phyloP scores from a whole-genome alignment of 192 early-diverging fungal genomes.

The Backusella macrospora region DNA sequence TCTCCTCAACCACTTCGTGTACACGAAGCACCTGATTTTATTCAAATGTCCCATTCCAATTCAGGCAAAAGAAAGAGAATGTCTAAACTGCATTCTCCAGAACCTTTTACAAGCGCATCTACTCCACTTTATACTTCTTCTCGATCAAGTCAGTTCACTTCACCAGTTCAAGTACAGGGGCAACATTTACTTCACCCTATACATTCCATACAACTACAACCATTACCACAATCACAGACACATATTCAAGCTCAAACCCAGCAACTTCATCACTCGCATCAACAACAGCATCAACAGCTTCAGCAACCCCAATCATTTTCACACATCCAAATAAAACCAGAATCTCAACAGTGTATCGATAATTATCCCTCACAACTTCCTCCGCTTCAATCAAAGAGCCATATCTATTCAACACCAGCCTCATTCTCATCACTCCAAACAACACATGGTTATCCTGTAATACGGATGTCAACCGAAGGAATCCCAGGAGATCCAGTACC shows the following conservation, averaged over 20 bases:
- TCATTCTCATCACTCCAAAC: constrained; percentile 12
- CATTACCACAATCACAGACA: background rate
- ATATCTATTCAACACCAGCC: background rate
- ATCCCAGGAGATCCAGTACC: background rate
- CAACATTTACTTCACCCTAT: background rate
- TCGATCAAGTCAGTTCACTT: constrained; percentile 7
- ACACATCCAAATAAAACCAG: background rate
- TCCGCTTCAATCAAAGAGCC: constrained; percentile 24
- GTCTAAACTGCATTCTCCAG: background rate
- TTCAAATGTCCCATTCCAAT: constrained; percentile 17
- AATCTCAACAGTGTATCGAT: constrained; percentile 6
- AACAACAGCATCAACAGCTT: background rate
- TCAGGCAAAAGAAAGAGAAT: constrained; percentile 28
- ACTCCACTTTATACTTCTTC: constrained; percentile 22
- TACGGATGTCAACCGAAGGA: background rate
- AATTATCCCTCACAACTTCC: constrained; percentile 31
- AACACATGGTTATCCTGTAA: constrained; percentile 13
- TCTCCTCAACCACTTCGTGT: background rate
- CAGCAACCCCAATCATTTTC: background rate
- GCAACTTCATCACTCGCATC: background rate
- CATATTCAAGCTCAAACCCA: background rate
- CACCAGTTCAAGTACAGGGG: background rate
- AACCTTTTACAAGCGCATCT: constrained; percentile 21
- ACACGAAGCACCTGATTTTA: constrained; percentile 9
- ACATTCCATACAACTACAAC: background rate